These are phyloP conservation scores for Conticribra guillardii DNA, from an alignment of 108 stramenopile species.

Conservation along the genomic window DNA sequence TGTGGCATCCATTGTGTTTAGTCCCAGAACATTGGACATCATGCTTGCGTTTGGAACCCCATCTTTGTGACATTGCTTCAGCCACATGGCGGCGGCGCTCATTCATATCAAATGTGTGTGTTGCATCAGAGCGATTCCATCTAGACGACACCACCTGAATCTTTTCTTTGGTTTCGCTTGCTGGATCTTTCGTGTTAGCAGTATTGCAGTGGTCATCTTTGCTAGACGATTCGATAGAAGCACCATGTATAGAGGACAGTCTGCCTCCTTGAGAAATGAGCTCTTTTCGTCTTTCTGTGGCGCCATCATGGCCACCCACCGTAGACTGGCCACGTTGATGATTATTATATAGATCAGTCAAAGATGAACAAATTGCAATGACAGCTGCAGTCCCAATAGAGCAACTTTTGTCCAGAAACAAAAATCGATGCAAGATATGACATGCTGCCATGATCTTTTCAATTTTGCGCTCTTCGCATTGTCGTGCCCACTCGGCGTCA, in stretches of 20 bases:
- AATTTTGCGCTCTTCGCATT: slow-evolving; percentile 9
- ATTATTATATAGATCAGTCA: slow-evolving; percentile 38
- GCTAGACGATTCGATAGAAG: too few relatives aligned
- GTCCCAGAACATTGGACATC: background rate
- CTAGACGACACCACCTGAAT: slow-evolving; percentile 33
- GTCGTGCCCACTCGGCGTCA: background rate
- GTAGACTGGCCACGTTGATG: slow-evolving; percentile 7
- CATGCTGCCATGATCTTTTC: slow-evolving; percentile 43
- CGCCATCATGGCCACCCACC: background rate
- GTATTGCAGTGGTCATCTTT: too few relatives aligned
- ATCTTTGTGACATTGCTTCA: background rate
- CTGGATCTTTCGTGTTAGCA: background rate
- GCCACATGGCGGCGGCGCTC: background rate
- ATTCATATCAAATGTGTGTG: background rate
- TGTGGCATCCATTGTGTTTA: slow-evolving; percentile 5
- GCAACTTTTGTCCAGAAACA: slow-evolving; percentile 38
- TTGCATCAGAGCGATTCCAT: slow-evolving; percentile 8
- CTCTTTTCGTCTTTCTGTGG: background rate
- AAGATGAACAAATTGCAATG: slow-evolving; percentile 19
- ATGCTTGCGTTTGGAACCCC: background rate
- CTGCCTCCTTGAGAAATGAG: too few relatives aligned
- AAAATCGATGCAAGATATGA: slow-evolving; percentile 47
- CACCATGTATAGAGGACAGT: too few relatives aligned
- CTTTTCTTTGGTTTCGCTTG: slow-evolving; percentile 5
- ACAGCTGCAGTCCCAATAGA: slow-evolving; percentile 38